Conservation (phyloP, 2,329 filamentous ascomycete species). For the Chaetomiaceae sp. region DNA sequence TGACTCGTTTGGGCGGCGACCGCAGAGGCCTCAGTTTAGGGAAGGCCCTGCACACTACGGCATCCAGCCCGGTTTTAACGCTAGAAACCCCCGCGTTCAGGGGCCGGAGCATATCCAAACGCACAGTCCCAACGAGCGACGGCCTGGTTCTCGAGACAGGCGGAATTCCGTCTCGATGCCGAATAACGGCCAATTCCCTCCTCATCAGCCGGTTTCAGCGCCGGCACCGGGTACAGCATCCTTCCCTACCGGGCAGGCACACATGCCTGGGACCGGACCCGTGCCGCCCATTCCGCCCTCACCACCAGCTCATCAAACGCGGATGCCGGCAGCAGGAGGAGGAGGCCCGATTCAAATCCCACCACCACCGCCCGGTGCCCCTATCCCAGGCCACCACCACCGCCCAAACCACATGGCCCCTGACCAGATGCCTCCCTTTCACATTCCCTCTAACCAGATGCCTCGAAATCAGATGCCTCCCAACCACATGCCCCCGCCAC, state of each 20-base stretch:
- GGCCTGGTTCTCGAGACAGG: neutral
- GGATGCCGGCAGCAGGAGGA: neutral
- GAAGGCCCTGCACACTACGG: conserved; percentile 5
- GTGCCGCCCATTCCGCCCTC: neutral
- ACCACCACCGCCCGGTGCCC: neutral
- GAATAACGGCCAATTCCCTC: neutral
- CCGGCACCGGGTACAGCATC: neutral
- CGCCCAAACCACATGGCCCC: neutral
- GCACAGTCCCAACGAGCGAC: neutral
- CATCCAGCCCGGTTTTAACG: neutral
- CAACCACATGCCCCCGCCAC: neutral
- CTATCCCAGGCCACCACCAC: neutral
- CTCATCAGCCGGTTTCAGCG: neutral
- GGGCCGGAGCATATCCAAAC: conserved; percentile 2
- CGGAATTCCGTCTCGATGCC: conserved; percentile 1
- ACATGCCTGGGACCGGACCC: neutral
- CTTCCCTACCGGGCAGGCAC: neutral
- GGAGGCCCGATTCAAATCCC: neutral
- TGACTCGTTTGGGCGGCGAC: neutral
- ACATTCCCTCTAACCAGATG: no score
- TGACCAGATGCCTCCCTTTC: no score
- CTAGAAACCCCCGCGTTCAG: neutral
- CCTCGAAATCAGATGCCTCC: no score
- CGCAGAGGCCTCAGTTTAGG: neutral
- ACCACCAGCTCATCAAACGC: neutral